phyloP scores from a whole-genome alignment of 257 asterid species.

The Ballota nigra region DNA sequence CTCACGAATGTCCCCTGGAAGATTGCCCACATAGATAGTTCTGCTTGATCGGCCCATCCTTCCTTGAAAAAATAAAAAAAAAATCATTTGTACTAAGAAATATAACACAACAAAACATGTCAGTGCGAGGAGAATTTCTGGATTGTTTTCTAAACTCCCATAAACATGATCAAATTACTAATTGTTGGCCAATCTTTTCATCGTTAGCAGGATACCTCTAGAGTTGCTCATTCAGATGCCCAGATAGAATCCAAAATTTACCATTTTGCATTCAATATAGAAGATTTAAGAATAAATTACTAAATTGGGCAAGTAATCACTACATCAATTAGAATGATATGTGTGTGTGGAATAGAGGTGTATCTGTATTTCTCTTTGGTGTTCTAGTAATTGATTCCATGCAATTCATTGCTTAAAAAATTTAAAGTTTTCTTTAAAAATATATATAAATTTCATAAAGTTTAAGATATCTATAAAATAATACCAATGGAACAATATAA shows the following conservation, averaged over 20 bases:
- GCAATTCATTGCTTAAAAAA: not conserved
- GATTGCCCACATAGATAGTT: slow-evolving; percentile 80
- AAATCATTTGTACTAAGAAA: not conserved
- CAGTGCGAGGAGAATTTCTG: not conserved
- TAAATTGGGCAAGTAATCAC: too few species aligned
- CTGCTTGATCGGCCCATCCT: slow-evolving; percentile 67
- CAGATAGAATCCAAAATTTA: not conserved
- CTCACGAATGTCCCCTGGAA: slow-evolving; percentile 77
- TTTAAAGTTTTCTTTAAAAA: not conserved
- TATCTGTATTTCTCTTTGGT: not conserved
- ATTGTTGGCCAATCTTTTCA: not conserved
- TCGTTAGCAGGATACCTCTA: not conserved
- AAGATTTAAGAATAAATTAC: too few species aligned
- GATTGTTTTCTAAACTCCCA: not conserved
- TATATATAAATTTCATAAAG: not conserved
- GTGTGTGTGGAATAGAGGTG: too few species aligned
- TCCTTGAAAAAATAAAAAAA: slow-evolving; percentile 31
- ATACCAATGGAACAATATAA: not conserved
- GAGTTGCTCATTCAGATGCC: not conserved
- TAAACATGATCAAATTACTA: not conserved
- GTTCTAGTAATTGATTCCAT: not conserved
- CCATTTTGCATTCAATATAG: not conserved
- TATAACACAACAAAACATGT: not conserved
- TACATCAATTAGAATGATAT: not conserved
- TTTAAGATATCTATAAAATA: not conserved